Evolutionary conservation across 2,329 filamentous ascomycete species (phyloP).

Genomic region (Aspergillus sp.): DNA sequence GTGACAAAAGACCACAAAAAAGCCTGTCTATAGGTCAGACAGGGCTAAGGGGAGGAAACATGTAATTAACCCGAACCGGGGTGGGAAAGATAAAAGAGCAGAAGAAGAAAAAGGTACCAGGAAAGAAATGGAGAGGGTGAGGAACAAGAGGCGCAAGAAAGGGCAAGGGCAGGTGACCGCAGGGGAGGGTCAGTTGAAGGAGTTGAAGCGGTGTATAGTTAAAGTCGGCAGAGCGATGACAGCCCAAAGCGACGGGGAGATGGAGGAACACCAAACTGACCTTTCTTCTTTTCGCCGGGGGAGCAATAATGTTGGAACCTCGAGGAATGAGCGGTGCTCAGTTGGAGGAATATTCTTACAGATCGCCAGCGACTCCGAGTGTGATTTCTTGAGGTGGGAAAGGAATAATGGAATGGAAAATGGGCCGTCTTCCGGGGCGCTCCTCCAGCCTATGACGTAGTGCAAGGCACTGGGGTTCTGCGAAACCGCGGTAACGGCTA

Average conservation of each 20-base stretch:
- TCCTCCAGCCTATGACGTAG: constrained; percentile 33
- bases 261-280: constrained; percentile 19
- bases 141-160: constrained; percentile 5
- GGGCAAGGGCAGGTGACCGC: constrained; percentile 12
- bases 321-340: not conserved
- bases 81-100: constrained; percentile 4
- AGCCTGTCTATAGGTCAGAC: constrained; percentile 9
- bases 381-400: constrained; percentile 8
- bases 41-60: not conserved
- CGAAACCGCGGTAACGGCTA: constrained; percentile 18
- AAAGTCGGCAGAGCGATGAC: not conserved
- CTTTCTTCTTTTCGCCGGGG: constrained; percentile 13
- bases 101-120: constrained; percentile 8
- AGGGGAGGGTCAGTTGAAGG: constrained; percentile 8
- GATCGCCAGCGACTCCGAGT: constrained; percentile 23
- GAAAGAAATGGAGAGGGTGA: not conserved
- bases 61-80: constrained; percentile 3
- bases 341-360: constrained; percentile 2
- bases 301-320: constrained; percentile 16
- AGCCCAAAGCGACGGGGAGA: not conserved
- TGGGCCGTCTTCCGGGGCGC: constrained; percentile 28
- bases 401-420: constrained; percentile 15
- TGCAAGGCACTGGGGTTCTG: constrained; percentile 18
- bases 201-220: constrained; percentile 25
- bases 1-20: constrained; percentile 5